Percentiles rank a stretch among this genome's conserved stretches.
phyloP scores from a whole-genome alignment of 1,139 yeast species.

The Blastobotrys petasosporus region DNA sequence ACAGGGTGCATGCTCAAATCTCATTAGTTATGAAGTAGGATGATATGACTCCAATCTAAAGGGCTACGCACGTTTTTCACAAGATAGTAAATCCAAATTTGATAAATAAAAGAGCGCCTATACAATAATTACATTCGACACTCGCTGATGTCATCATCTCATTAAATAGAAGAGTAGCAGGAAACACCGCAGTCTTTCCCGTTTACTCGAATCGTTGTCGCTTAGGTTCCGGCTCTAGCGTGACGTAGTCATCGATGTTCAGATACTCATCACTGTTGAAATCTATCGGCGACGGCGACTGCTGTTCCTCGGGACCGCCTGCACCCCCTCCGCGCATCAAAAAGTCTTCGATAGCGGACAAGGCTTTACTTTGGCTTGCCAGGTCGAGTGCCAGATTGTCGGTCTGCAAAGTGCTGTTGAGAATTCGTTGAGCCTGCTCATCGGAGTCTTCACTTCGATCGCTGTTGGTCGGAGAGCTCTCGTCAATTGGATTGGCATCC shows the following conservation, averaged over 20 bases:
- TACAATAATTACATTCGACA: no score
- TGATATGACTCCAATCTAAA: no score
- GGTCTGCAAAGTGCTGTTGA: background rate
- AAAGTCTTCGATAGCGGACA: slow-evolving; percentile 6
- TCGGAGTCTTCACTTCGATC: slow-evolving; percentile 7
- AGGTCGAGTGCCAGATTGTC: slow-evolving; percentile 1
- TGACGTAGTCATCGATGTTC: slow-evolving; percentile 6
- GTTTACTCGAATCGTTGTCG: slow-evolving; percentile 1
- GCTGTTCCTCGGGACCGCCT: background rate
- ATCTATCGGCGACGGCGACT: background rate
- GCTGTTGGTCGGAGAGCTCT: slow-evolving; percentile 7
- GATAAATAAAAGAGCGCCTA: no score
- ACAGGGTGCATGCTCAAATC: no score
- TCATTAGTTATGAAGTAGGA: no score
- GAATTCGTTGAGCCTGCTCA: slow-evolving; percentile 6
- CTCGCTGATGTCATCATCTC: no score
- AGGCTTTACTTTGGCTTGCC: background rate
- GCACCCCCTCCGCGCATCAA: slow-evolving; percentile 3
- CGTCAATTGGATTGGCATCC: slow-evolving; percentile 3
- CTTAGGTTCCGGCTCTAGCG: background rate
- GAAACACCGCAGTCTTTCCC: background rate
- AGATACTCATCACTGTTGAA: slow-evolving; percentile 5
- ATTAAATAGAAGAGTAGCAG: no score
- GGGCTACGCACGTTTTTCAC: no score
- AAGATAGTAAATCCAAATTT: no score